A percentile compares a stretch with the other conserved stretches of the same genome.
These are phyloP conservation scores for Pseudocercospora fuligena DNA, from an alignment of 2,329 filamentous ascomycete genomes.

Conservation along the genomic window DNA sequence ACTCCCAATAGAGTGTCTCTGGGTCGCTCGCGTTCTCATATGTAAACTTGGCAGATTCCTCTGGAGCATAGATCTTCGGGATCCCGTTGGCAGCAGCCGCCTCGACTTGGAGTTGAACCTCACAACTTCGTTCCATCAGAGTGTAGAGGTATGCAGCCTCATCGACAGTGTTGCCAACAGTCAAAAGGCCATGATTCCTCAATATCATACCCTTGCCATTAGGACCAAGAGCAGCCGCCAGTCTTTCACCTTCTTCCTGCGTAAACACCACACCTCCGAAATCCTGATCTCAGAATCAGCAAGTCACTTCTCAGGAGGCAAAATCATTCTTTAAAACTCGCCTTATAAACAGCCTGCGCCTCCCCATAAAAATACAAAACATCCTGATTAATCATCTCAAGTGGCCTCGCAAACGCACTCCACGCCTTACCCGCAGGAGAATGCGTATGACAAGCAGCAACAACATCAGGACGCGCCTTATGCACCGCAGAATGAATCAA, in stretches of 20 bases:
- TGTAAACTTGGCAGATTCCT: slow-evolving; percentile 61
- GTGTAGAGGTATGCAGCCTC: slow-evolving; percentile 74
- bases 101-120: slow-evolving; percentile 70
- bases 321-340: slow-evolving; percentile 10
- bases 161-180: slow-evolving; percentile 72
- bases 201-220: slow-evolving; percentile 68
- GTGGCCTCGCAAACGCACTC: slow-evolving; percentile 65
- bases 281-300: slow-evolving; percentile 41
- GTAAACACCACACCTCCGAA: slow-evolving; percentile 69
- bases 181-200: slow-evolving; percentile 73
- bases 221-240: slow-evolving; percentile 66
- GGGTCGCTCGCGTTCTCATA: slow-evolving; percentile 55
- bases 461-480: slow-evolving; percentile 70
- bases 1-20: slow-evolving; percentile 57
- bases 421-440: slow-evolving; percentile 70
- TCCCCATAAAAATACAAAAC: slow-evolving; percentile 67
- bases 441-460: slow-evolving; percentile 72
- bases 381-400: slow-evolving; percentile 75
- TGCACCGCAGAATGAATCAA: slow-evolving; percentile 73
- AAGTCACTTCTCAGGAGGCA: neutral
- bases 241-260: slow-evolving; percentile 66
- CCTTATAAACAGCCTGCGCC: slow-evolving; percentile 65
- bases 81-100: slow-evolving; percentile 63
- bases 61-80: slow-evolving; percentile 59
- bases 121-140: slow-evolving; percentile 70